These are phyloP conservation scores for Immersiella caudata DNA, from an alignment of 495 filamentous ascomycete genomes.

Conservation along the genomic window DNA sequence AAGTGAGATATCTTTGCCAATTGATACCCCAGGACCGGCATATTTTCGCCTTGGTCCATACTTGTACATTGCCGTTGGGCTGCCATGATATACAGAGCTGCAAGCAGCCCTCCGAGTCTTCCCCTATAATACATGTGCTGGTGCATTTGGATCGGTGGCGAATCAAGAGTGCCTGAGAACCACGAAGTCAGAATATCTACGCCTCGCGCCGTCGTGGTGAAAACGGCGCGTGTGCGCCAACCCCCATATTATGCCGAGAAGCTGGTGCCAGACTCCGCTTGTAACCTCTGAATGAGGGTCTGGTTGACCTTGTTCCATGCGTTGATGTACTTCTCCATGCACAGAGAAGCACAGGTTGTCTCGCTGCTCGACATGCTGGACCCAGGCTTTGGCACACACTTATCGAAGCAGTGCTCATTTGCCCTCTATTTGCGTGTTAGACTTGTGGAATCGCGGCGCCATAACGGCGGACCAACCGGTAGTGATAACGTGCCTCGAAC, in stretches of 20 bases:
- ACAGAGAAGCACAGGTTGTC: constrained; percentile 74
- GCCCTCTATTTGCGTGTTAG: constrained; percentile 68
- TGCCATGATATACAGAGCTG: neutral
- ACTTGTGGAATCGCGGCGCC: neutral
- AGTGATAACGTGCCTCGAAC: constrained; percentile 64
- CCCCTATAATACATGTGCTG: neutral
- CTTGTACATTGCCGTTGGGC: neutral
- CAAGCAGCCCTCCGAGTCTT: neutral
- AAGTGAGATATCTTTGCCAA: neutral
- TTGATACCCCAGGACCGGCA: constrained; percentile 5
- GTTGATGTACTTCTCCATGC: constrained; percentile 97
- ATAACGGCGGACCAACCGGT: neutral
- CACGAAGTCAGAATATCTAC: neutral
- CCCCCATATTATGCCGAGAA: constrained; percentile 1
- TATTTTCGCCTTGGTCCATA: neutral
- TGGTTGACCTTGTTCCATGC: constrained; percentile 86
- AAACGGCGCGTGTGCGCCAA: neutral
- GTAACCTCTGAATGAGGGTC: constrained; percentile 73
- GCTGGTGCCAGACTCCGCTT: constrained; percentile 53
- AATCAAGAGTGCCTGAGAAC: neutral
- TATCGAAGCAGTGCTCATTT: constrained; percentile 95
- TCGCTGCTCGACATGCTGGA: constrained; percentile 73
- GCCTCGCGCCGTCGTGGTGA: neutral
- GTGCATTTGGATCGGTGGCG: neutral
- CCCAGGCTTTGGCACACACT: constrained; percentile 86